Conservation (phyloP, 331 rosid genomes). For the Acacia pycnantha region DNA sequence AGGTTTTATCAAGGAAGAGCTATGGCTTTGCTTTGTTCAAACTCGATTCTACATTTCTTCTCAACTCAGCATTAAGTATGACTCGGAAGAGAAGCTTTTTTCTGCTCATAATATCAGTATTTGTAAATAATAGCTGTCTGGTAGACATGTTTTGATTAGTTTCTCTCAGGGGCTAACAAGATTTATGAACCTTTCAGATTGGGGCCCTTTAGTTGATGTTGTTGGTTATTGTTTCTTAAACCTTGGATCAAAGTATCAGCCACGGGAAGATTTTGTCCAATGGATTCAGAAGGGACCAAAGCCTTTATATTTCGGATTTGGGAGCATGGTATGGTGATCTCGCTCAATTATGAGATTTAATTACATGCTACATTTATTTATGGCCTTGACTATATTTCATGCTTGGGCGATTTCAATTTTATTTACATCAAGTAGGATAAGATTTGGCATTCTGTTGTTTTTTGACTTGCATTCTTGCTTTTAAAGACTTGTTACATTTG, state of each 20-base stretch:
- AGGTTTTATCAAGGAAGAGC: slow-evolving; percentile 10
- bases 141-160: slow-evolving; percentile 23
- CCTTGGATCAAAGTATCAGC: slow-evolving; percentile 80
- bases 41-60: not conserved
- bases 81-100: slow-evolving; percentile 1
- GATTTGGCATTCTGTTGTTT: not conserved
- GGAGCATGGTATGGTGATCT: slow-evolving; percentile 87
- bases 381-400: not conserved
- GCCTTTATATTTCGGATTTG: slow-evolving; percentile 92
- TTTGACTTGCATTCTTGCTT: not conserved
- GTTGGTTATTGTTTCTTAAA: slow-evolving; percentile 92
- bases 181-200: slow-evolving; percentile 58
- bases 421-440: slow-evolving; percentile 6
- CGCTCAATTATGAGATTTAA: slow-evolving; percentile 17
- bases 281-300: slow-evolving; percentile 80
- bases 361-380: not conserved
- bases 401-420: not conserved
- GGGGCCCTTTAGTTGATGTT: slow-evolving; percentile 94
- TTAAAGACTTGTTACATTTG: not conserved
- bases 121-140: not conserved
- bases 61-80: not conserved
- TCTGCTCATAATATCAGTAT: slow-evolving; percentile 16
- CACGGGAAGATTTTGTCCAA: slow-evolving; percentile 64
- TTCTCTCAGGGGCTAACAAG: slow-evolving; percentile 25
- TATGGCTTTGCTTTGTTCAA: not conserved